Base-by-base conservation (phyloP, 306 rosid species). In the Mimosa pudica region DNA sequence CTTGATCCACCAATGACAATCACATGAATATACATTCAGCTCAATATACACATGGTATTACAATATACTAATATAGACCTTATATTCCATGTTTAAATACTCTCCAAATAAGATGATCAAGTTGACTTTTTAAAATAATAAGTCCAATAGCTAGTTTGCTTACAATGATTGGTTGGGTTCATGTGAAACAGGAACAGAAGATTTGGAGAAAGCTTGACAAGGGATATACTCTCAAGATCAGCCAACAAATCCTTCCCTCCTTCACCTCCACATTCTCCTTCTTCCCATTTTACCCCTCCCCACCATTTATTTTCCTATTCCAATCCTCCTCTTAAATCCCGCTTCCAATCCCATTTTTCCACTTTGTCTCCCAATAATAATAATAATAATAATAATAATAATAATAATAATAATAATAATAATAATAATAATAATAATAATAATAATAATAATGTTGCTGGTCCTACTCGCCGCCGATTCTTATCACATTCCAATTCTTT, bases 181-280 rank as follows among this genome's bases (percentile, higher is more conserved):
- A 0, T 60, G 70, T 62, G 73, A 42, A 79, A 62, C 89, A 48
- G 75, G 41, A 38, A 74, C 61, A 81, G 98, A 61, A 13, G 71
- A 55, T 81, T 90, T 42, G 75, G 86, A 8, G 96, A 89, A 79
- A 86, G 89, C 75, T 83, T 94, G 62, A 90, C 96, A 36, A 88
- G 94, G 10, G 96, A 94, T 51, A 90, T 94, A 77, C 84, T 94
- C 5, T 80, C 90, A 0, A 94, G 85, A 67, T 84, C 97, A 46
- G 89, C 85, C 71, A 92, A 81, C 90, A 88, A 78, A 66, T 92
- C 98, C 3, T 1, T 61, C 64, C 54, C 79, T 35, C 32, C 69
- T 24, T 63, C 67, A 7, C 72, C 74, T 18, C 71, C 74, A 0
- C 65, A 11, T 9, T 55, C 61, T 2, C 61, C 61, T 55, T 17